These are phyloP conservation scores for Rhododendron ferrugineum DNA, from an alignment of 148 eudicot species.

Conservation along the genomic window DNA sequence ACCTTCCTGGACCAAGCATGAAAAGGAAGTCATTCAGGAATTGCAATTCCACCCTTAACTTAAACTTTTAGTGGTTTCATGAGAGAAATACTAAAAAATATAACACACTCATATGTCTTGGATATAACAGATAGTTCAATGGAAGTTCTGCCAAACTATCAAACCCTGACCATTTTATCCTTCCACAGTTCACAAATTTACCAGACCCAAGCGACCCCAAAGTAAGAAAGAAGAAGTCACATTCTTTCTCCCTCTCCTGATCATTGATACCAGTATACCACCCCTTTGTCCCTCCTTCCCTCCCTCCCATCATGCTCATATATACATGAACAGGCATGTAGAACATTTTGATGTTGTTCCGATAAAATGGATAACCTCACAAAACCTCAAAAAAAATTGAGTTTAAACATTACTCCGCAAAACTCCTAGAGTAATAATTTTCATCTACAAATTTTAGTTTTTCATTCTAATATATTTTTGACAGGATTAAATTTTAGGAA, in stretches of 20 bases:
- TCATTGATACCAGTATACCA: neutral
- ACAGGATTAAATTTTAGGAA: neutral
- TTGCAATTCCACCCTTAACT: neutral
- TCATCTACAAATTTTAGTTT: too few species aligned
- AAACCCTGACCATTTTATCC: neutral
- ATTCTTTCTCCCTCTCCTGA: neutral
- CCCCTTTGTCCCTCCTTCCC: neutral
- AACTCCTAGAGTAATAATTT: too few species aligned
- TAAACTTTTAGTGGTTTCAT: neutral
- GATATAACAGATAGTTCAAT: neutral
- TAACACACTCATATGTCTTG: neutral
- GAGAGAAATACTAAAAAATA: neutral
- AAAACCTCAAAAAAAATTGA: neutral
- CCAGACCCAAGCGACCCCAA: neutral
- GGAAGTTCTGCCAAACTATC: neutral
- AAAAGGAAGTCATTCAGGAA: neutral
- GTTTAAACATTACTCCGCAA: neutral
- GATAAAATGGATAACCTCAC: neutral
- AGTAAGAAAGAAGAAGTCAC: neutral
- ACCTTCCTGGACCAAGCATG: constrained; percentile 61
- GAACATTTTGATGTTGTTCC: neutral
- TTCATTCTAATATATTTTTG: neutral
- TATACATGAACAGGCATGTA: neutral
- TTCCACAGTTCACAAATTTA: too few species aligned
- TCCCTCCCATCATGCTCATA: neutral